A percentile compares a stretch with the other conserved stretches of the same genome.
phyloP scores from a whole-genome alignment of 176 grass and related monocot species.

The Miscanthus lutarioriparius region DNA sequence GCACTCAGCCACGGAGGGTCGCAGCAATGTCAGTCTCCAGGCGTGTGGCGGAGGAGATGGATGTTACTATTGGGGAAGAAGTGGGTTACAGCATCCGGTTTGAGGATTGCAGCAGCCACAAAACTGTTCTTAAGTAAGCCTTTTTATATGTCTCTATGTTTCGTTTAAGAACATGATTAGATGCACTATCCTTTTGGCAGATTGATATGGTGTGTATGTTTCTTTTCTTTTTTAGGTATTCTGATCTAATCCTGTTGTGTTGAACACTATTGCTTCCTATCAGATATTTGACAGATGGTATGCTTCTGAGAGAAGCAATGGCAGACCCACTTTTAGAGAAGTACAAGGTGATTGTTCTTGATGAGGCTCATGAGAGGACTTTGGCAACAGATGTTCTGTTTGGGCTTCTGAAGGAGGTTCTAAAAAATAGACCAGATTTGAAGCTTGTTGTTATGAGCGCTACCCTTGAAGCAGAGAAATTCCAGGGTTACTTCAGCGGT shows the following conservation, averaged over 20 bases:
- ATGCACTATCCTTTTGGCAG: conserved; percentile 52
- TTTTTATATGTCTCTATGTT: conserved; percentile 20
- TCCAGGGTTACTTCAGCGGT: conserved; percentile 73
- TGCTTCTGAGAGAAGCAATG: conserved; percentile 99
- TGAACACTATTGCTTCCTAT: conserved; percentile 93
- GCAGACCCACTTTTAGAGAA: conserved; percentile 94
- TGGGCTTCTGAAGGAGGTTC: conserved; percentile 92
- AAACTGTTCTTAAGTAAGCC: conserved; percentile 96
- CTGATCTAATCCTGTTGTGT: conserved; percentile 64
- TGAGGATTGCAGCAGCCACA: conserved; percentile 97
- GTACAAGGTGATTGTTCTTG: conserved; percentile 95
- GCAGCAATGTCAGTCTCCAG: conserved; percentile 96
- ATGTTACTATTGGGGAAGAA: conserved; percentile 95
- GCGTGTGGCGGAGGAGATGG: conserved; percentile 97
- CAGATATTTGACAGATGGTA: conserved; percentile 99
- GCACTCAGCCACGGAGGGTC: conserved; percentile 86
- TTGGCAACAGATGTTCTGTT: conserved; percentile 93
- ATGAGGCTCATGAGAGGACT: conserved; percentile 95
- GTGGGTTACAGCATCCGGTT: conserved; percentile 98
- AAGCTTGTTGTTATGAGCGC: conserved; percentile 98
- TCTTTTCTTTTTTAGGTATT: conserved; percentile 60
- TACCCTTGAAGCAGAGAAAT: conserved; percentile 95
- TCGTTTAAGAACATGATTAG: conserved; percentile 29
- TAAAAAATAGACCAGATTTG: conserved; percentile 81
- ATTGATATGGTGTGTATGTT: conserved; percentile 50